Conservation (phyloP, 2,329 filamentous ascomycete genomes). For the Rutstroemia sp. region DNA sequence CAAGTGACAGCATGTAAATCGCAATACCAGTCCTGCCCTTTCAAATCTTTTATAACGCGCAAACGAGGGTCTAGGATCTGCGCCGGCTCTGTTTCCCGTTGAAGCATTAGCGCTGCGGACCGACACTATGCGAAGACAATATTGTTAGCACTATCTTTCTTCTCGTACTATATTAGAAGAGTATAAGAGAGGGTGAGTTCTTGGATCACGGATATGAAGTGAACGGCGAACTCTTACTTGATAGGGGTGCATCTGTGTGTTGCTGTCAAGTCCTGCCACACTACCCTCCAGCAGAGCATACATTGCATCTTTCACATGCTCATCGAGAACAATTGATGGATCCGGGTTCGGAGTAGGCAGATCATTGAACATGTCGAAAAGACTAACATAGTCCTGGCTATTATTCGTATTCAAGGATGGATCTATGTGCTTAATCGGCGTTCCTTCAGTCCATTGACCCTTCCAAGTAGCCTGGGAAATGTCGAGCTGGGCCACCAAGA, state of each 20-base stretch:
- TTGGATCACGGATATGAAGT: too few relatives aligned
- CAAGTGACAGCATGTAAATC: constrained; percentile 57
- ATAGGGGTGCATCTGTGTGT: constrained; percentile 64
- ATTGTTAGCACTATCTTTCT: too few relatives aligned
- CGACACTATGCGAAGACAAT: constrained; percentile 43
- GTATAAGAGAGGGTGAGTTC: too few relatives aligned
- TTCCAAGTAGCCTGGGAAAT: constrained; percentile 49
- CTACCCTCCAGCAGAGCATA: constrained; percentile 45
- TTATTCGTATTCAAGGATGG: constrained; percentile 24
- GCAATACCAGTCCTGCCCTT: constrained; percentile 59
- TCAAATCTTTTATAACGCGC: constrained; percentile 50
- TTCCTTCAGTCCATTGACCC: constrained; percentile 31
- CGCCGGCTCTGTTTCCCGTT: constrained; percentile 63
- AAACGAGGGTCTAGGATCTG: constrained; percentile 68
- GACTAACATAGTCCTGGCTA: constrained; percentile 38
- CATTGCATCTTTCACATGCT: constrained; percentile 46
- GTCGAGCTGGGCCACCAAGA: constrained; percentile 47
- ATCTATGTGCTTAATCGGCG: constrained; percentile 32
- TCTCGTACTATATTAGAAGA: too few relatives aligned
- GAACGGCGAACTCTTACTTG: constrained; percentile 28
- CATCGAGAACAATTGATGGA: constrained; percentile 40
- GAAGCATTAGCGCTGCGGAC: constrained; percentile 76
- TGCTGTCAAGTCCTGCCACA: constrained; percentile 45
- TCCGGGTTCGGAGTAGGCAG: constrained; percentile 60
- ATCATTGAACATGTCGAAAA: constrained; percentile 67